Evolutionary conservation across 441 rosid species (phyloP), one percentile per base, ranked within the genome.

Genomic region (Raphanus hybrid): DNA sequence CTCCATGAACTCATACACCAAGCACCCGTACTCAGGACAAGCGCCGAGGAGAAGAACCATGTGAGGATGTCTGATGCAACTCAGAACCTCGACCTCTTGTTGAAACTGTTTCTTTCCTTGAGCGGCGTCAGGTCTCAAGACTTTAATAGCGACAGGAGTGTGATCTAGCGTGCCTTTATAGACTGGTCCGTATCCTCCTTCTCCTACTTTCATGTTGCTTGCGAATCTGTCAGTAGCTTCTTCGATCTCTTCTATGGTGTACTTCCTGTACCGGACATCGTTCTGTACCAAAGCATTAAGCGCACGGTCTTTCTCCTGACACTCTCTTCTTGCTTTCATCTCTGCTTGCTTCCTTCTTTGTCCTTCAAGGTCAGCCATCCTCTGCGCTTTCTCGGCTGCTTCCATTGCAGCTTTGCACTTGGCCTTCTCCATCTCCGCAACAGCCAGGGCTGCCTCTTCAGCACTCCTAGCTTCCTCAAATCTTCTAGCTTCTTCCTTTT

Each of bases 111-210:
- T 90, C 83, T 87, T 86, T 68, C 95, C 97, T 81, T 92, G 95
- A 63, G 91, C 88, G 66, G 93, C 97, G 75, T 86, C 93, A 7
- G 97, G 93, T 80, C 95, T 86, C 78, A 90, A 81, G 23, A 88
- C 91, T 81, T 92, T 92, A 64, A 90, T 90, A 1, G 97, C 97
- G 9, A 90, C 95, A 5, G 89, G 84, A 32, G 95, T 92, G 74
- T 92, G 91, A 80, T 90, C 93, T 11, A 90, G 89, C 73, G 61
- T 92, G 59, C 93, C 97, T 81, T 82, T 79, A 71, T 85, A 92
- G 11, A 92, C 97, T 2, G 93, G 97, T 79, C 97, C 97, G 64
- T 92, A 90, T 59, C 97, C 97, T 0, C 97, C 97, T 85, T 90
- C 95, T 18, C 97, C 97, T 35, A 92, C 84, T 76, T 90, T 92